Evolutionary conservation across 176 grass and related monocot genomes (phyloP), one percentile per base, ranked within the genome.

Genomic region (Oryza meridionalis): DNA sequence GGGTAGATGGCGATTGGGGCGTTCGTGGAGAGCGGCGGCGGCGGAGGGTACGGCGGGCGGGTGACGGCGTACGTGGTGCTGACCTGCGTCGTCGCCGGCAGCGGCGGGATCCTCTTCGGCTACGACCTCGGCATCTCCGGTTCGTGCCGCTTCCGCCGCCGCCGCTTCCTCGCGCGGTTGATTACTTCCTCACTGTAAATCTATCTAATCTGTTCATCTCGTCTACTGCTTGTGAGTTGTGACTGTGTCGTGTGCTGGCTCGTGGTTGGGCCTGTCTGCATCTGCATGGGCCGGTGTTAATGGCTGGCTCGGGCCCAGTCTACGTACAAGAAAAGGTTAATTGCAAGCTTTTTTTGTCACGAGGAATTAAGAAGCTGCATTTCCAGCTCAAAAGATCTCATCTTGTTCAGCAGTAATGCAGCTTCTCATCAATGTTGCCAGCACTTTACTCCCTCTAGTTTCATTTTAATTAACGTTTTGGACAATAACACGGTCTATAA

Each of bases 121-220:
- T 97, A 97, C 76, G 94, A 97, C 88, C 92, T 97, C 61, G 92
- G 95, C 81, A 84, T 97, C 76, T 97, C 95, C 67, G 92, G 94
- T 77, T 43, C 42, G 42, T 43, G 42, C 42, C 42, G 42, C 42
- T 43, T 9, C 42, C 38, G 7, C 38, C 42, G 42, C 42, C 42
- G 8, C 9, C 40, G 8, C 9, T 2, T 73, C 77, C 47, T 76
- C 69, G 47, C 19, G 33, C 13, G 40, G 40, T 11, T 37, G 6
- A 37, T 37, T 37, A 37, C 21, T 24, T 71, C 38, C 6, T 51
- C 49, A 1, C 38, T 45, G 69, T 26, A 9, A 24, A 8, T 15
- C 0, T 9, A 8, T 9, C 38, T 37, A 5, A 35, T 35, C 33
- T 35, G 43, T 46, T 0, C 7, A 3, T 46, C n/a, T 69, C 67